Base-by-base conservation (phyloP, 1,284 basidiomycete genomes). In the Marasmius sp. region DNA sequence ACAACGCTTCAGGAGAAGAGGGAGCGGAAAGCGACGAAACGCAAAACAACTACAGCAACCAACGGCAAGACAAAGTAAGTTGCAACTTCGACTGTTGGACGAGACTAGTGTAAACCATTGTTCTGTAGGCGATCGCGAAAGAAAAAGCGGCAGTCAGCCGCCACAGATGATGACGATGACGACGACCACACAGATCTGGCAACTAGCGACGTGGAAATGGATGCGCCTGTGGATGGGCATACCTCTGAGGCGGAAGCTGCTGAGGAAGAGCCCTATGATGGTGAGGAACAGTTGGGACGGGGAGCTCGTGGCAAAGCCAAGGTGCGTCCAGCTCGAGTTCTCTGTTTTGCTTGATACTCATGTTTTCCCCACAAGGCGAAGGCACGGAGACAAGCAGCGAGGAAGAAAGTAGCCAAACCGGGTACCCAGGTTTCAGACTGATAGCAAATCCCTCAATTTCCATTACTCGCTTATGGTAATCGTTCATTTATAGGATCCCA, bases 31-130 rank as follows among this genome's bases (percentile, higher is more conserved):
- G 68, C 72, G 16, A 67, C 75, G 8, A 79, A 81, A 63, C 75
- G 80, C 53, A 81, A 81, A 63, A 77, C 78, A 22, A 61, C 75
- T 11, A 38, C 66, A 11, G 52, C 74, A 2, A 79, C 75, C 6
- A 79, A 80, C 59, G 79, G 78, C 1, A 71, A 75, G 61, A 59
- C 74, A 12, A 82, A 80, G 80, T 80, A 61, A 38, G 76, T 68
- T 11, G 18, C 12, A 8, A 18, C 34, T 4, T n/a, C 38, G 59
- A 41, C 57, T 22, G 63, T 62, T 38, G 52, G 58, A 20, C 57
- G 59, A 12, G 61, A 48, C 50, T 64, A 59, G 41, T 56, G 63
- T 12, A 52, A 61, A 36, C 61, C 56, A 9, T 52, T 60, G 2
- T 55, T 33, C 18, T 34, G 39, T 59, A 74, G 76, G 70, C 71